phyloP scores from a whole-genome alignment of 1,139 yeast genomes.

The Pichia sp. region DNA sequence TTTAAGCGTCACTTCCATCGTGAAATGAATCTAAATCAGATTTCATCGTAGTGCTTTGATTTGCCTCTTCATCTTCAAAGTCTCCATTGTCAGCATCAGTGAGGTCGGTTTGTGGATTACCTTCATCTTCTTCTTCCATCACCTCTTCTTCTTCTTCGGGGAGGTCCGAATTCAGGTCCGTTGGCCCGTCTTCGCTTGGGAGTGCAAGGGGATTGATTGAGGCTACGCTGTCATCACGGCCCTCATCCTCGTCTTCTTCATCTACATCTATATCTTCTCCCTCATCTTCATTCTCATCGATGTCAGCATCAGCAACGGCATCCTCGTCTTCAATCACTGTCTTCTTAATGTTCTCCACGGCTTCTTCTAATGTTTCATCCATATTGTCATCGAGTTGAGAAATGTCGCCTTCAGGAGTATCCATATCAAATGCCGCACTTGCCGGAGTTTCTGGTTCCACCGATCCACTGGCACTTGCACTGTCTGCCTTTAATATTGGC shows the following conservation, averaged over 20 bases:
- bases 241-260: constrained; percentile 4
- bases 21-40: constrained; percentile 3
- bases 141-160: constrained; percentile 13
- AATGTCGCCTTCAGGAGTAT: constrained; percentile 8
- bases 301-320: constrained; percentile 4
- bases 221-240: constrained; percentile 10
- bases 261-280: constrained; percentile 1
- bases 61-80: constrained; percentile 4
- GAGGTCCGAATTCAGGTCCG: neutral
- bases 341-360: constrained; percentile 12
- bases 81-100: neutral
- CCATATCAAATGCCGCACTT: constrained; percentile 3
- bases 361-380: constrained; percentile 4
- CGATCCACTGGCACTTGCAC: constrained; percentile 5
- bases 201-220: too few relatives aligned
- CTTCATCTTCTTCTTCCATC: constrained; percentile 3
- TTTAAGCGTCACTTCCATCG: constrained; percentile 2
- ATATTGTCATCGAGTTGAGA: constrained; percentile 4
- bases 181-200: neutral
- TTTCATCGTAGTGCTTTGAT: constrained; percentile 9
- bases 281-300: constrained; percentile 6
- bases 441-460: constrained; percentile 9
- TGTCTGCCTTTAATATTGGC: too few relatives aligned
- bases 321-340: constrained; percentile 6
- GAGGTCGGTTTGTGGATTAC: neutral